Conservation (phyloP, 2,329 filamentous ascomycete species). For the Microcyclosporella mali region DNA sequence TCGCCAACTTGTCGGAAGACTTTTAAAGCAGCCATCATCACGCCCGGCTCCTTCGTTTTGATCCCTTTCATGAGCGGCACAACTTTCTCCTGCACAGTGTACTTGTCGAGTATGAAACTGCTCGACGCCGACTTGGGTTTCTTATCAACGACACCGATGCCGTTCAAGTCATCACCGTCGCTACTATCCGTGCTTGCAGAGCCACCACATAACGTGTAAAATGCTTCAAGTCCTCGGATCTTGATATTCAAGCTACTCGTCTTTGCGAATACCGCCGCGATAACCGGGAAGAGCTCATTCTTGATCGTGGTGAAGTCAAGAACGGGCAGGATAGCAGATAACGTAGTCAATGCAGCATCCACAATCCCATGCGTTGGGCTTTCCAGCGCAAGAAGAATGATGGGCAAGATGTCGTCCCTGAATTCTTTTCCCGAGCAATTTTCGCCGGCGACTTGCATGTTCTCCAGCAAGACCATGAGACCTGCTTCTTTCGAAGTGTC, state of each 20-base stretch:
- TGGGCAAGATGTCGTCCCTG: constrained; percentile 87
- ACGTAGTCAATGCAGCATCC: constrained; percentile 71
- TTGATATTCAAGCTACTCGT: constrained; percentile 94
- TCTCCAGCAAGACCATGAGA: constrained; percentile 83
- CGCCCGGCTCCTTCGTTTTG: constrained; percentile 95
- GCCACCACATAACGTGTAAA: constrained; percentile 83
- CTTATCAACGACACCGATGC: constrained; percentile 47
- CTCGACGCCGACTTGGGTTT: constrained; percentile 40
- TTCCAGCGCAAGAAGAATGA: constrained; percentile 76
- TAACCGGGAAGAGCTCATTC: constrained; percentile 89
- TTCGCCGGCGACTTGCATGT: constrained; percentile 66
- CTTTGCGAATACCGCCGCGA: constrained; percentile 83
- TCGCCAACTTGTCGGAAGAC: constrained; percentile 79
- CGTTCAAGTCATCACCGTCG: constrained; percentile 67
- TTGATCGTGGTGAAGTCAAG: constrained; percentile 97
- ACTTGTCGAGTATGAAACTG: constrained; percentile 79
- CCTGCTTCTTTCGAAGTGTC: constrained; percentile 82
- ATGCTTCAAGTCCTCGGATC: constrained; percentile 82
- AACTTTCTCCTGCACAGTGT: constrained; percentile 96
- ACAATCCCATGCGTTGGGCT: constrained; percentile 84
- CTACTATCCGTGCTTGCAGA: constrained; percentile 36
- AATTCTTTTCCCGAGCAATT: constrained; percentile 90
- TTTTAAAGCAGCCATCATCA: constrained; percentile 87
- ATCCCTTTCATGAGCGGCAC: constrained; percentile 84
- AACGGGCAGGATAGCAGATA: constrained; percentile 75